Evolutionary conservation across 2,329 filamentous ascomycete species (phyloP), one percentile per base, ranked within the genome.

Genomic region (Aureobasidium subglaciale): DNA sequence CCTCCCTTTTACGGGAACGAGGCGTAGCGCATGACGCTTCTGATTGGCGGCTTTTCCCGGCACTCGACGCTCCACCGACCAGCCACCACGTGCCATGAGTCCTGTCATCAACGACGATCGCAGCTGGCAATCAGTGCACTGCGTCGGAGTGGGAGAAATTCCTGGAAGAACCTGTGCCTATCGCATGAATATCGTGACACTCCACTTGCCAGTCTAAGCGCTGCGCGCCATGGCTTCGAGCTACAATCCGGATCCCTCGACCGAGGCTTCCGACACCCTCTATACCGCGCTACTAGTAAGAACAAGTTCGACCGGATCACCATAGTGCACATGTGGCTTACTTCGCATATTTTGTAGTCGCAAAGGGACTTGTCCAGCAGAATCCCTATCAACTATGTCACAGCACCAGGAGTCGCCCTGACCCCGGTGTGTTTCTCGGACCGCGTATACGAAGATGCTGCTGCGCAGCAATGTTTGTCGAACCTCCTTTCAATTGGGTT

Each of bases 341-440:
- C 27, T 41, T 25, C 37, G 38, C n/a, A 54, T 29, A 56, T 59
- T 13, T 20, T 41, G 34, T 62, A 83, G 83, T 81, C 81, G 41
- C 79, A 85, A 66, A 72, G 84, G 67, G 84, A 87, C 71, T 71
- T 84, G 37, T 75, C 77, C 20, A 69, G 80, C 10, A 72, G 75
- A 55, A 72, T 86, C 6, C 84, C 84, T 2, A 77, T 87, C 62
- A 84, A 86, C 63, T 85, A 75, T 65, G 76, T 83, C 35, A 82
- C 79, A 3, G 68, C 72, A 15, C 79, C 83, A 9, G 79, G 77
- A 1, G 74, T 85, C 2, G 79, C 78, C 9, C 63, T 86, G 34
- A 75, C 73, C 2, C 73, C 78, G 25, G 82, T 80, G 9, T 87
- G 84, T 64, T 86, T 86, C 62, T 68, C 72, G 8, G 62, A 75